Evolutionary conservation across 169 alveolate genomes (phyloP).

Genomic region (Eimeria mitis): DNA sequence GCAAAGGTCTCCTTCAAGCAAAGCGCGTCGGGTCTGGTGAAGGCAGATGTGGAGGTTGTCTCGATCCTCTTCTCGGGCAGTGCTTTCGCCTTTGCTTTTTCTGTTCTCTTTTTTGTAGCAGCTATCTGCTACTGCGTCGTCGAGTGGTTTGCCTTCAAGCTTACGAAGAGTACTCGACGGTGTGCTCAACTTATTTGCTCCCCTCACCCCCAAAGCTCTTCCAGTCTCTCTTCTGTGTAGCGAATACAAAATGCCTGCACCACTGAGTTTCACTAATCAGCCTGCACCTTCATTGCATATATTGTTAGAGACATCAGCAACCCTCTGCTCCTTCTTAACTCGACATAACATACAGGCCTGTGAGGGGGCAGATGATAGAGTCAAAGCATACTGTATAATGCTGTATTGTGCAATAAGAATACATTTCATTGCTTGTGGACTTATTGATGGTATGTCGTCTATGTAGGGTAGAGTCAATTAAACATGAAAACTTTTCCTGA

Average conservation of each 20-base stretch:
- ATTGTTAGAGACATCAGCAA: neutral
- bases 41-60: slow-evolving; percentile 14
- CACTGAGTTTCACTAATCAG: neutral
- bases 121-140: slow-evolving; percentile 39
- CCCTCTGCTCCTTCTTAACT: neutral
- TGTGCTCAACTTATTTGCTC: neutral
- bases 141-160: slow-evolving; percentile 54
- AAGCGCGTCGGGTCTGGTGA: slow-evolving; percentile 34
- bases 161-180: slow-evolving; percentile 28
- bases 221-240: neutral
- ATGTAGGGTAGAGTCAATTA: neutral
- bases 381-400: neutral
- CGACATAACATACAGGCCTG: neutral
- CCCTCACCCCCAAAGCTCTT: neutral
- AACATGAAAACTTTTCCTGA: neutral
- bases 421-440: neutral
- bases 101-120: neutral
- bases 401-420: neutral
- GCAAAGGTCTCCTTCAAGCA: slow-evolving; percentile 57
- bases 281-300: neutral
- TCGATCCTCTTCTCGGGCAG: slow-evolving; percentile 20
- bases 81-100: slow-evolving; percentile 20
- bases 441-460: neutral
- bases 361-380: neutral
- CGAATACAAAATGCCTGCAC: neutral